phyloP scores from a whole-genome alignment of 306 rosid species.

The Dryas alaskensis region DNA sequence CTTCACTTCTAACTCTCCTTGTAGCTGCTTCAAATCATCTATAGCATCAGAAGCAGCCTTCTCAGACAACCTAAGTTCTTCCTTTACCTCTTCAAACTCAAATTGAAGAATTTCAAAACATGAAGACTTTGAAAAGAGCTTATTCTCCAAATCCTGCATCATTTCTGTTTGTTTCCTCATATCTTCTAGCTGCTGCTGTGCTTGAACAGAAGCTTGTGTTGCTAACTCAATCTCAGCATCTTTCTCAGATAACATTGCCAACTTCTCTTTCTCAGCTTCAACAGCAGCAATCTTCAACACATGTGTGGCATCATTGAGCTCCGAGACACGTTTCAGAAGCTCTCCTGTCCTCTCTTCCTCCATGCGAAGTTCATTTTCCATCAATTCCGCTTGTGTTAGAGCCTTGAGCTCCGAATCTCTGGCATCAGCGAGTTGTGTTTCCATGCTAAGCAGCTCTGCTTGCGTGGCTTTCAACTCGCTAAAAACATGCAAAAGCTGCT shows the following conservation, averaged over 20 bases:
- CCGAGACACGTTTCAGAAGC: conserved; percentile 43
- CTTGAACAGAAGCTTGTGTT: conserved; percentile 27
- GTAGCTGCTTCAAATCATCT: conserved; percentile 22
- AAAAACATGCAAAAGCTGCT: conserved; percentile 44
- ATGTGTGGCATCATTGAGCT: conserved; percentile 44
- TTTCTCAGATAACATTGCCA: conserved; percentile 38
- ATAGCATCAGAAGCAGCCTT: conserved; percentile 25
- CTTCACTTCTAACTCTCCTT: conserved; percentile 37
- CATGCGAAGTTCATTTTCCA: conserved; percentile 35
- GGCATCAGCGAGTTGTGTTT: conserved; percentile 49
- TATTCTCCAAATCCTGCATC: conserved; percentile 32
- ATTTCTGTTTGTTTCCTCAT: conserved; percentile 33
- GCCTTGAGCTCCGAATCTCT: conserved; percentile 51
- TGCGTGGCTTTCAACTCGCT: conserved; percentile 47
- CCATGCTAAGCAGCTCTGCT: conserved; percentile 51
- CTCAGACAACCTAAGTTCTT: conserved; percentile 16
- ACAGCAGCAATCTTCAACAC: conserved; percentile 35
- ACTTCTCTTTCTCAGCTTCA: conserved; percentile 42
- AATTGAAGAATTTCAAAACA: conserved; percentile 26
- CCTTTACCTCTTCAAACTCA: conserved; percentile 30
- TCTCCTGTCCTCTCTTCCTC: conserved; percentile 48
- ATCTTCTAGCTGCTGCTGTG: conserved; percentile 37
- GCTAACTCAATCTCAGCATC: conserved; percentile 50
- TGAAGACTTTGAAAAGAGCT: conserved; percentile 22
- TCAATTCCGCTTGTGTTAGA: conserved; percentile 24